These are phyloP conservation scores for Tagetes erecta DNA, from an alignment of 129 eudicot genomes.

Conservation along the genomic window DNA sequence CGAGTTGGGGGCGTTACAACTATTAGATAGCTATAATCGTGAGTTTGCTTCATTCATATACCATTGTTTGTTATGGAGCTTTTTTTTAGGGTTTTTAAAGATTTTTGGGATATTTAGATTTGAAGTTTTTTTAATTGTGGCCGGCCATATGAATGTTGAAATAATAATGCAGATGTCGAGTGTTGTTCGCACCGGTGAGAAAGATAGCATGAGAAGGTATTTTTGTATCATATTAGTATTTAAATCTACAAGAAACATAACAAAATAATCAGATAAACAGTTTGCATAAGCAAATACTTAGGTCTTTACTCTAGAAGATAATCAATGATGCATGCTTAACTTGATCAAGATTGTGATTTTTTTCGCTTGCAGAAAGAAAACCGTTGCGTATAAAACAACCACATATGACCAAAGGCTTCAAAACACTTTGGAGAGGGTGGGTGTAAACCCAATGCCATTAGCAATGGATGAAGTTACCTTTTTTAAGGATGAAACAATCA, in stretches of 20 bases:
- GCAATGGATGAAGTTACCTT: constrained; percentile 49
- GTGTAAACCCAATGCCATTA: constrained; percentile 58
- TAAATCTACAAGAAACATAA: too few species aligned
- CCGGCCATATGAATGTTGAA: constrained; percentile 69
- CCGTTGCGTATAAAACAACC: constrained; percentile 82
- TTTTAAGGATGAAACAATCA: constrained; percentile 73
- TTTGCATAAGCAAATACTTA: too few species aligned
- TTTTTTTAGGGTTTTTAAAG: too few species aligned
- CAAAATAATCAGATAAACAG: too few species aligned
- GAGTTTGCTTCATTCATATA: too few species aligned
- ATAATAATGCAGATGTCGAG: constrained; percentile 82
- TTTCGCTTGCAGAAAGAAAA: constrained; percentile 58
- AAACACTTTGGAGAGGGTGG: constrained; percentile 78
- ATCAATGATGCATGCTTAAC: not conserved
- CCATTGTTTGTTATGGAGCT: too few species aligned
- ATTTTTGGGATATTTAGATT: too few species aligned
- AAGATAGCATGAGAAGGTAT: constrained; percentile 76
- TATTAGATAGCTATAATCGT: too few species aligned
- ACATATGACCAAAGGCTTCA: constrained; percentile 76
- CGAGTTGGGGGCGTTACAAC: too few species aligned
- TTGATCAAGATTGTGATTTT: not conserved
- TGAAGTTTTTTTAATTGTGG: too few species aligned
- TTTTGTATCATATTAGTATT: not conserved
- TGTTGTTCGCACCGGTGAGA: constrained; percentile 80
- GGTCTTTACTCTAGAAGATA: too few species aligned